Evolutionary conservation across 139 green algal genomes (phyloP).

Genomic region (Chlorella sp.): DNA sequence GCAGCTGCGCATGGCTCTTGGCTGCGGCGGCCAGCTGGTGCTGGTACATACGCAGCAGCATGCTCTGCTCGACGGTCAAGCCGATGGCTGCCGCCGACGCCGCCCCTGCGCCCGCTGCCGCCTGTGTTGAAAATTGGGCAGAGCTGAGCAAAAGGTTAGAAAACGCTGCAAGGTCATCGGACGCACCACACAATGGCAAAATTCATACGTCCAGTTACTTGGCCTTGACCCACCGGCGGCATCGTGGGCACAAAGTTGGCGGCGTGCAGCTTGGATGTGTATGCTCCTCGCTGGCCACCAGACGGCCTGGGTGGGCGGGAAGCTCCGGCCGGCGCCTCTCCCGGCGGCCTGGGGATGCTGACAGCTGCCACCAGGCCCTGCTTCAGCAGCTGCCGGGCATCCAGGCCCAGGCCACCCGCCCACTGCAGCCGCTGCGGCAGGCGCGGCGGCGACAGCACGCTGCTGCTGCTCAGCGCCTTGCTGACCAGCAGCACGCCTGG

Average conservation of each 20-base stretch:
- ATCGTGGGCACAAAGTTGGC: not conserved
- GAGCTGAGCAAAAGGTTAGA: too few relatives aligned
- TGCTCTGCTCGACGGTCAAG: not conserved
- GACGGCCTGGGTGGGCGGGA: not conserved
- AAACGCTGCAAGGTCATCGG: too few relatives aligned
- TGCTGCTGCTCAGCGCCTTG: constrained; percentile 5
- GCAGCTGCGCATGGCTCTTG: not conserved
- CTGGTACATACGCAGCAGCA: not conserved
- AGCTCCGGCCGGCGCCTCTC: not conserved
- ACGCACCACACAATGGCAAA: too few relatives aligned
- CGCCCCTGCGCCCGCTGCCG: not conserved
- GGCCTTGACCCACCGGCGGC: too few relatives aligned
- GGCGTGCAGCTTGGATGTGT: not conserved
- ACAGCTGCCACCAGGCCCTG: not conserved
- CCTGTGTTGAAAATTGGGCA: too few relatives aligned
- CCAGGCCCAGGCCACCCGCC: not conserved
- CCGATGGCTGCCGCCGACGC: too few relatives aligned
- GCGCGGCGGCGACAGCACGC: constrained; percentile 3
- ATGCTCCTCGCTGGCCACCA: not conserved
- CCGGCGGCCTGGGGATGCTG: not conserved
- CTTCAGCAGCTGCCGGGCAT: not conserved
- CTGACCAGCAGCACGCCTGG: constrained; percentile 21
- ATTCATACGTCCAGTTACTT: too few relatives aligned
- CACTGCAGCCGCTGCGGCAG: constrained; percentile 27
- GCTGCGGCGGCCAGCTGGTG: not conserved